phyloP scores from a whole-genome alignment of 306 rosid genomes.

The Glycine soja region DNA sequence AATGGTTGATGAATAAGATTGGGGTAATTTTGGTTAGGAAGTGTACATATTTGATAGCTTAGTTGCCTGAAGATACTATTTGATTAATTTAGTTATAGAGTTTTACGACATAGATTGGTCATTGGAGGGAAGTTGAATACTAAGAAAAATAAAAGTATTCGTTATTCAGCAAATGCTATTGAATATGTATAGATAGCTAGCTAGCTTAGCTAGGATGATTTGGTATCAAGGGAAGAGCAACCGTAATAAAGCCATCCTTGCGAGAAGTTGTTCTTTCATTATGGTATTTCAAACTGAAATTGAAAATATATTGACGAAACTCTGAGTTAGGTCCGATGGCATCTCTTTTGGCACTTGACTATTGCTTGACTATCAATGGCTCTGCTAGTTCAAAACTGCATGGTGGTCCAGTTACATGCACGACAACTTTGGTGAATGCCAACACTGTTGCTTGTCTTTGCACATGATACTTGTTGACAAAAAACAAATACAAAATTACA shows the following conservation, averaged over 20 bases:
- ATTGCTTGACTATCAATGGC: constrained; percentile 16
- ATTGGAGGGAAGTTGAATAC: constrained; percentile 26
- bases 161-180: constrained; percentile 32
- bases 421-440: constrained; percentile 36
- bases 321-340: constrained; percentile 24
- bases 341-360: constrained; percentile 13
- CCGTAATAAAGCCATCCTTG: neutral
- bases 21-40: constrained; percentile 30
- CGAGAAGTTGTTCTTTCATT: constrained; percentile 33
- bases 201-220: constrained; percentile 12
- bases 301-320: constrained; percentile 26
- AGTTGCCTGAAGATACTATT: constrained; percentile 8
- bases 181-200: neutral
- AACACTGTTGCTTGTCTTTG: constrained; percentile 37
- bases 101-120: constrained; percentile 4
- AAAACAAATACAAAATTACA: neutral
- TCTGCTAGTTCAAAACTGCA: constrained; percentile 16
- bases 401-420: constrained; percentile 18
- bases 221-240: constrained; percentile 13
- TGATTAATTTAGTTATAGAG: constrained; percentile 15
- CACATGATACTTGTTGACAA: constrained; percentile 19
- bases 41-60: constrained; percentile 15
- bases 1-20: constrained; percentile 35
- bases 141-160: neutral
- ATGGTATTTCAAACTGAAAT: neutral